Conservation (phyloP, 2,329 filamentous ascomycete genomes). For the Lachnellula suecica region DNA sequence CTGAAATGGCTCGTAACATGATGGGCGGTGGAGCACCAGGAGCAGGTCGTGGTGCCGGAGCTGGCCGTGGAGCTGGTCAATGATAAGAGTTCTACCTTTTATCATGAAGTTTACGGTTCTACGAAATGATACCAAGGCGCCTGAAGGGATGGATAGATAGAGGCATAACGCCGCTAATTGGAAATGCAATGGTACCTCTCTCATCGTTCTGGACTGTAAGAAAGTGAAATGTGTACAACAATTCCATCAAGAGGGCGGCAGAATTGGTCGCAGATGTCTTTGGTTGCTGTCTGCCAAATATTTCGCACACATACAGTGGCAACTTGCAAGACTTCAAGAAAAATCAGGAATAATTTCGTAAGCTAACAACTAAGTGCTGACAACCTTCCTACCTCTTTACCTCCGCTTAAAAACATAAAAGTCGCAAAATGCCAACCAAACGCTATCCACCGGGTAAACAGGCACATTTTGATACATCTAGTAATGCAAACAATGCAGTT, state of each 20-base stretch:
- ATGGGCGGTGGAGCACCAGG: conserved; percentile 52
- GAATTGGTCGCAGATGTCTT: too few relatives aligned
- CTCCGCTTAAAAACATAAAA: neutral
- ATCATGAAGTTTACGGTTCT: neutral
- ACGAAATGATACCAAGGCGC: neutral
- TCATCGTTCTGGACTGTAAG: neutral
- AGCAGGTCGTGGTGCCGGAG: conserved; percentile 29
- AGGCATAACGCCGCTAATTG: neutral
- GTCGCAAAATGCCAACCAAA: neutral
- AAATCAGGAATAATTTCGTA: neutral
- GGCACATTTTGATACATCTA: neutral
- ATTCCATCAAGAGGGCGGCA: too few relatives aligned
- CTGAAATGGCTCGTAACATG: conserved; percentile 76
- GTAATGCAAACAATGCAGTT: neutral
- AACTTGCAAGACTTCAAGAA: neutral
- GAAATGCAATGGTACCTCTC: neutral
- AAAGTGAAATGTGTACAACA: too few relatives aligned
- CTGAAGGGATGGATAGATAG: neutral
- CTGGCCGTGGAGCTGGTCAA: too few relatives aligned
- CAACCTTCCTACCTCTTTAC: neutral
- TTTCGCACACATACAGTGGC: neutral
- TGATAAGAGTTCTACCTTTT: neutral
- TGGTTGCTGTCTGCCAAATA: too few relatives aligned
- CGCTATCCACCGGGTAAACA: neutral
- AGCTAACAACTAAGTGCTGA: neutral